Evolutionary conservation across 345 rosid genomes (phyloP), one percentile per base, ranked within the genome.

Genomic region (Citrus unshiu): DNA sequence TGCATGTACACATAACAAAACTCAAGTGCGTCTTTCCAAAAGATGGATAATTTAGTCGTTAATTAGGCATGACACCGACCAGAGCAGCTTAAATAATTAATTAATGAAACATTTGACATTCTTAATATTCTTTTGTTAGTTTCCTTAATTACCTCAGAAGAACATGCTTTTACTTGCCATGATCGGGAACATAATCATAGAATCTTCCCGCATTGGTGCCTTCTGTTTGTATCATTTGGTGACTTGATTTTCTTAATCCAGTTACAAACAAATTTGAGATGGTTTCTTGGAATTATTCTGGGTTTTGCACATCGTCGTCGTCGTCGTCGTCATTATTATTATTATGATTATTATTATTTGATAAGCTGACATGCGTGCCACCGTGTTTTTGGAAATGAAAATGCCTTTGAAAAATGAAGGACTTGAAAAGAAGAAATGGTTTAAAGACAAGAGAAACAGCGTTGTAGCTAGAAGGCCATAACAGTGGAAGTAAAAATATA

Each of bases 41-140:
- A 57, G 13, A 16, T 19, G 39, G 69, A 62, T 65, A 19, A 8
- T 73, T 37, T 2, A 5, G 5, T 14, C 2, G 19, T 64, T 56
- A 72, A 56, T 56, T 56, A 69, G 6, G 18, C 57, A 54, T 54
- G 57, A 51, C 21, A 51, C 22, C 8, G 58, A 54, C 58, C 58
- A 18, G 21, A 49, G 22, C 2, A 1, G 1, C 2, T 54, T 16
- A 4, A 22, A 27, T 70, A 54, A 70, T 40, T 27, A 68, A 49
- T 46, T 70, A 70, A 25, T 49, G 60, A 70, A 70, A 19, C 40
- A 71, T 71, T 71, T 71, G 74, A 71, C 62, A 39, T 51, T 12
- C 30, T 46, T 46, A 10, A 43, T 43, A 9, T 9, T 2, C 10
- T 40, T 10, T 40, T 40, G 43, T 40, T 40, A 9, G 49, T 40